phyloP scores from a whole-genome alignment of 495 filamentous ascomycete species.

The Cetradonia linearis region DNA sequence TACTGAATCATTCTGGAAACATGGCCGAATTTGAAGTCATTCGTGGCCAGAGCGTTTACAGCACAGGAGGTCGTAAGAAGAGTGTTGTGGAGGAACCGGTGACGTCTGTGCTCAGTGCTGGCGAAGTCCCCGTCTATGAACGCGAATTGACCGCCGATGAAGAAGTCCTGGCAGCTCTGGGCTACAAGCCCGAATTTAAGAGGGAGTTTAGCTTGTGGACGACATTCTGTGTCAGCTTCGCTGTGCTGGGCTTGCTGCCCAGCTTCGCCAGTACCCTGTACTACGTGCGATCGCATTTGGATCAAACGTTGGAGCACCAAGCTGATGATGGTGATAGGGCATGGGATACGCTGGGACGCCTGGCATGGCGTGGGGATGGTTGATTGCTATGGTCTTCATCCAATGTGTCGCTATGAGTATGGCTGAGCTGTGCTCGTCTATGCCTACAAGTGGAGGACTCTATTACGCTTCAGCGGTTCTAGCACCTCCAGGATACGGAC shows the following conservation, averaged over 20 bases:
- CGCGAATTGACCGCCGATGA: constrained; percentile 49
- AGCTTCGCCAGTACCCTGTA: constrained; percentile 66
- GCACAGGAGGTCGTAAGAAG: constrained; percentile 16
- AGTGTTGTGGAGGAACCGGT: constrained; percentile 45
- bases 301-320: neutral
- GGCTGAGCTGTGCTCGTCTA: constrained; percentile 57
- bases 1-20: neutral
- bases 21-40: neutral
- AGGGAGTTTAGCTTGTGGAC: constrained; percentile 77
- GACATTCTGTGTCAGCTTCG: constrained; percentile 70
- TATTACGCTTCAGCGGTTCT: constrained; percentile 73
- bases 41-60: constrained; percentile 3
- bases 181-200: constrained; percentile 75
- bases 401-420: constrained; percentile 60
- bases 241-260: constrained; percentile 62
- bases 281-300: constrained; percentile 41
- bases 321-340: constrained; percentile 29
- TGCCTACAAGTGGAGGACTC: constrained; percentile 64
- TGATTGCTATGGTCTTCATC: constrained; percentile 65
- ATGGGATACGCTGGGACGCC: constrained; percentile 75
- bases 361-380: constrained; percentile 79
- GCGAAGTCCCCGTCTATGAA: constrained; percentile 50
- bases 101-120: constrained; percentile 55
- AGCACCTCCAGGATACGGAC: constrained; percentile 62
- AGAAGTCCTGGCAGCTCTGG: constrained; percentile 56